Base-by-base conservation (phyloP, 2,329 filamentous ascomycete genomes). In the Alternaria hordeiaustralica region DNA sequence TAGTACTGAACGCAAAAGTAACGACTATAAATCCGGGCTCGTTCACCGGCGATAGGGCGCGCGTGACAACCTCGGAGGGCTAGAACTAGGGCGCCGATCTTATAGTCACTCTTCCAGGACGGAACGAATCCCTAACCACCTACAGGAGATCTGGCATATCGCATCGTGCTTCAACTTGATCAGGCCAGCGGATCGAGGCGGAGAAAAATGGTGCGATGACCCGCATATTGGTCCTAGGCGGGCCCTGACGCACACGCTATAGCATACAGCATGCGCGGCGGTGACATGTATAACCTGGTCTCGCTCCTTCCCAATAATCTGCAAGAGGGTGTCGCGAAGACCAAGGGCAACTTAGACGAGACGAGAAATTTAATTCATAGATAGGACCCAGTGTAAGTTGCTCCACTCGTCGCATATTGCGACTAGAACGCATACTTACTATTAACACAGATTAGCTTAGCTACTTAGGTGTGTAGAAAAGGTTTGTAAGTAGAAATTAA, bases 401-500 rank as follows among this genome's bases (percentile, higher is more conserved):
- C 49, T 23, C 44, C 74, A 77, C 56, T 82, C 50, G 65, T 85
- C 44, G 66, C 6, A 84, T 30, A 58, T 21, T 46, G 15, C 41
- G 68, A 86, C 26, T 65, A 44, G 28, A 30, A 12, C 18, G 18
- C 6, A 44, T 18, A 60, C 13, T 60, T 67, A 26, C 67, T 43
- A 46, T 50, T 2, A 15, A 59, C 12, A 36, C 25, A 74, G 71
- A 26, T 55, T 74, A 44, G 69, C 68, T 54, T 64, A 71, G 50
- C 63, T 74, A 25, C 62, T 74, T 13, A 55, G 57, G 4, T 82
- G 84, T 46, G 88, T 91, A 0, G 83, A 86, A 41, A 83, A 78
- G 1, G 88, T 91, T 0, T 85, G 88, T 43, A 92, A 92, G 75
- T 92, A 90, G 90, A 90, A 88, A 72, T 75, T 92, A 33, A 89